Base-by-base conservation (phyloP, 345 rosid species). In the Brassica rapa region DNA sequence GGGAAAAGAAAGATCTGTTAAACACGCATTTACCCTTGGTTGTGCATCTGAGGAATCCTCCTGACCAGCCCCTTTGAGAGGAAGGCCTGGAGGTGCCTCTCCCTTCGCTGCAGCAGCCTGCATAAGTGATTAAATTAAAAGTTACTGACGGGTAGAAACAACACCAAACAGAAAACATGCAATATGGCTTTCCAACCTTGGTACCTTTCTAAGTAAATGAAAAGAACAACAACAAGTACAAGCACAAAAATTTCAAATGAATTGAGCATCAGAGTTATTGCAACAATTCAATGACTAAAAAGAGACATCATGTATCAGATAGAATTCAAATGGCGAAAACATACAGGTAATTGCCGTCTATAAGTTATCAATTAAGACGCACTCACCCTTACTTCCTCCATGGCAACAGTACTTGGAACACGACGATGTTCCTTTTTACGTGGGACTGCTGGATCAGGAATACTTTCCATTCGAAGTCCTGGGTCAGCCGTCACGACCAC, bases 101-200 rank as follows among this genome's bases (percentile, higher is more conserved):
- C 99, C 98, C 87, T 96, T 96, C 8, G 98, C 99, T 49, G 98
- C 97, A 74, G 98, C 98, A 80, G 97, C 98, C 99, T 96, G 88
- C 86, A 83, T 51, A 55, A 76, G 43, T 70, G 61, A 60, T 62
- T 74, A 41, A 75, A 21, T 49, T 70, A 51, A 67, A 66, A 35
- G 66, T 60, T 14, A 72, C 37, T 76, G 70, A 43, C 8, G 23
- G 25, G 41, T 25, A 33, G 62, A 71, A 70, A 70, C 55, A 64
- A 71, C 32, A 24, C 15, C 35, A 65, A 59, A 66, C 15, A 62
- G 61, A 60, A 61, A 15, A 41, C 65, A 15, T 29, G 19, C 32
- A 60, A 57, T 66, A 29, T 63, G 30, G 49, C 8, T 32, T 75
- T 65, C 46, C n/a, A 56, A 64, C 27, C 14, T 11, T 75, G 76